phyloP scores from a whole-genome alignment of 495 filamentous ascomycete species.

The Neurospora africana region DNA sequence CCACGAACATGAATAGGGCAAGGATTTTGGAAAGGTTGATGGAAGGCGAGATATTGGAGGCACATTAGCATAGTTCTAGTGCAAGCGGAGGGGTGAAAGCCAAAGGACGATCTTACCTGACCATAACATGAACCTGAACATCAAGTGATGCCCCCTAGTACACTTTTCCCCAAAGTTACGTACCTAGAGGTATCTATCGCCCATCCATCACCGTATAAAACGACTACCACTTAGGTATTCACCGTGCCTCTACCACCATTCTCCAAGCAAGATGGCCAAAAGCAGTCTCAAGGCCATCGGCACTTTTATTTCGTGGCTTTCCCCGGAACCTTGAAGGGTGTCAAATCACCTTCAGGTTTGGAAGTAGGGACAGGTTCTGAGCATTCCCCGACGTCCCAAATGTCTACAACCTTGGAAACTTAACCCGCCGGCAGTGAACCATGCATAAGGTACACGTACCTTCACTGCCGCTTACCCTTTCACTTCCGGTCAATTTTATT shows the following conservation, averaged over 20 bases:
- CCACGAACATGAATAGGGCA: not conserved
- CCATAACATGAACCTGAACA: not conserved
- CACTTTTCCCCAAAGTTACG: no score
- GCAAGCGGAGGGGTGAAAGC: not conserved
- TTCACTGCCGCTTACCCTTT: not conserved
- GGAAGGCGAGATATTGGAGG: not conserved
- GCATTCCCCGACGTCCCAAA: not conserved
- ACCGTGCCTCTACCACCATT: no score
- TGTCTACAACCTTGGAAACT: not conserved
- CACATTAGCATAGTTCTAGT: not conserved
- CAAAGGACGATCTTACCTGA: not conserved
- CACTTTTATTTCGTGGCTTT: not conserved
- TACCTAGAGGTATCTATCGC: no score
- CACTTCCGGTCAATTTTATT: not conserved
- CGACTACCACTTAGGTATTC: no score
- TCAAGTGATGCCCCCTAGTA: not conserved
- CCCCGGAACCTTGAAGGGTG: not conserved
- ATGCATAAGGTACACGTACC: not conserved
- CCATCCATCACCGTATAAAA: no score
- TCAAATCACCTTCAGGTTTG: not conserved
- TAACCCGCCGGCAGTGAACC: not conserved
- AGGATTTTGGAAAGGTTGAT: not conserved
- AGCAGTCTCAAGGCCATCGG: no score
- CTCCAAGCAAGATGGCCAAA: no score
- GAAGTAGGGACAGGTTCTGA: not conserved